phyloP scores from a whole-genome alignment of 2,329 filamentous ascomycete species.

The Hypoxylon sp. region DNA sequence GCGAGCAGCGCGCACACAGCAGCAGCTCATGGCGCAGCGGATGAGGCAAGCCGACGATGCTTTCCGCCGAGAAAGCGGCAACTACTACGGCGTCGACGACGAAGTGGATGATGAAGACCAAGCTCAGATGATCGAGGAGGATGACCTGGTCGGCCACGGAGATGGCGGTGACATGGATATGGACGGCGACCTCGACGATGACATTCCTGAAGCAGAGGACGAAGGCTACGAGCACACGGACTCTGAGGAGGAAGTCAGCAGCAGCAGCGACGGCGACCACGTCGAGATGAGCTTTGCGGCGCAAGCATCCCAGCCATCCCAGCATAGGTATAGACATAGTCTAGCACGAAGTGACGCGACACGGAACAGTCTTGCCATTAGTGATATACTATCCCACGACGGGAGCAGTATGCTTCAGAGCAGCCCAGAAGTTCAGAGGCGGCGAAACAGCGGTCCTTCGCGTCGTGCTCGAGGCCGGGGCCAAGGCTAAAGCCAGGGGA shows the following conservation, averaged over 20 bases:
- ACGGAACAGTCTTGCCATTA: slow-evolving; percentile 70
- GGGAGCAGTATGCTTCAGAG: slow-evolving; percentile 71
- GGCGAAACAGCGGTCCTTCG: slow-evolving; percentile 48
- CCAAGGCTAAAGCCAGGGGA: slow-evolving; percentile 21
- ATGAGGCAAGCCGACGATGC: slow-evolving; percentile 73
- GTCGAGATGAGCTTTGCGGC: slow-evolving; percentile 58
- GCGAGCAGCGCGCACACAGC: slow-evolving; percentile 57
- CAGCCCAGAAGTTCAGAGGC: slow-evolving; percentile 64
- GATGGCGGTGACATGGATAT: slow-evolving; percentile 66
- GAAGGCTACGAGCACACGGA: slow-evolving; percentile 84
- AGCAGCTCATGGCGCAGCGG: slow-evolving; percentile 64
- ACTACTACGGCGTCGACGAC: slow-evolving; percentile 69
- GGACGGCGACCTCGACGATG: slow-evolving; percentile 79
- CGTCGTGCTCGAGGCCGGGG: slow-evolving; percentile 42
- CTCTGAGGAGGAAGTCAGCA: slow-evolving; percentile 74
- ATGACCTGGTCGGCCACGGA: slow-evolving; percentile 65
- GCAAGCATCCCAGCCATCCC: slow-evolving; percentile 51
- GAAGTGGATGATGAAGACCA: slow-evolving; percentile 69
- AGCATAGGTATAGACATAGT: slow-evolving; percentile 54
- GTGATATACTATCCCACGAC: slow-evolving; percentile 68
- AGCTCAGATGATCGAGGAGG: slow-evolving; percentile 74
- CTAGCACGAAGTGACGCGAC: slow-evolving; percentile 60
- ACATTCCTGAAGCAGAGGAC: slow-evolving; percentile 76
- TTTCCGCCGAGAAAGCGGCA: slow-evolving; percentile 67
- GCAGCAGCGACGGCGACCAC: slow-evolving; percentile 62